Percentiles rank a stretch among this genome's conserved stretches.
phyloP scores from a whole-genome alignment of 1,139 yeast genomes.

The Geotrichum reessii region DNA sequence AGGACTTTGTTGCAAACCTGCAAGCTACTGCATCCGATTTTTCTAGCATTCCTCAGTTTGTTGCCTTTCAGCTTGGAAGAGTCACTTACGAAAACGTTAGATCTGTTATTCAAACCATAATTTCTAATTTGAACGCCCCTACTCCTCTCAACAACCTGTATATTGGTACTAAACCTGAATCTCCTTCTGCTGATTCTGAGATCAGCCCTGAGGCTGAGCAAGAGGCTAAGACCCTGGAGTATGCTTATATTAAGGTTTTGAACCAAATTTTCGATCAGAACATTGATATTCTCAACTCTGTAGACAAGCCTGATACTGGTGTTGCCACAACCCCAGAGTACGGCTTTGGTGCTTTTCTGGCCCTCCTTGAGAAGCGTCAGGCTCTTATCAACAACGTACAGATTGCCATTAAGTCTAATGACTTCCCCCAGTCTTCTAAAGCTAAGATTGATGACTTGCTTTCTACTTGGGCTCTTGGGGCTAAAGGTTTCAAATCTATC shows the following conservation, averaged over 20 bases:
- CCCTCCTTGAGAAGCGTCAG: slow-evolving; percentile 43
- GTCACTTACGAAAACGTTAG: slow-evolving; percentile 43
- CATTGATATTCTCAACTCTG: slow-evolving; percentile 56
- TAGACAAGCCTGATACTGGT: slow-evolving; percentile 42
- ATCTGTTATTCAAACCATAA: slow-evolving; percentile 46
- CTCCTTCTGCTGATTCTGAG: slow-evolving; percentile 20
- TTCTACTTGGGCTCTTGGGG: slow-evolving; percentile 58
- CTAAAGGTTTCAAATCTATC: slow-evolving; percentile 20
- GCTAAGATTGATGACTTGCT: slow-evolving; percentile 51
- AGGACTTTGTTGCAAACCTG: slow-evolving; percentile 65
- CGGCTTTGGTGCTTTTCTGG: slow-evolving; percentile 76
- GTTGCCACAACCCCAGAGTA: slow-evolving; percentile 60
- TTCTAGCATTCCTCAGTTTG: slow-evolving; percentile 36
- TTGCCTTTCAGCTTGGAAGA: slow-evolving; percentile 57
- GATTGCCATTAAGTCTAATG: slow-evolving; percentile 45
- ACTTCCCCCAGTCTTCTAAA: slow-evolving; percentile 45
- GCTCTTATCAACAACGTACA: slow-evolving; percentile 48
- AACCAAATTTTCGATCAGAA: slow-evolving; percentile 55
- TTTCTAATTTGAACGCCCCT: slow-evolving; percentile 48
- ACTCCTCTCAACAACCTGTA: slow-evolving; percentile 59
- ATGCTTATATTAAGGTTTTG: slow-evolving; percentile 71
- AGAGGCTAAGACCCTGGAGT: slow-evolving; percentile 55
- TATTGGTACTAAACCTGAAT: slow-evolving; percentile 44
- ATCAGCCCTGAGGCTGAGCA: slow-evolving; percentile 37
- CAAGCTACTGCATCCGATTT: slow-evolving; percentile 44